Base-by-base conservation (phyloP, 1,139 yeast genomes). In the Spathaspora jeffriesii region DNA sequence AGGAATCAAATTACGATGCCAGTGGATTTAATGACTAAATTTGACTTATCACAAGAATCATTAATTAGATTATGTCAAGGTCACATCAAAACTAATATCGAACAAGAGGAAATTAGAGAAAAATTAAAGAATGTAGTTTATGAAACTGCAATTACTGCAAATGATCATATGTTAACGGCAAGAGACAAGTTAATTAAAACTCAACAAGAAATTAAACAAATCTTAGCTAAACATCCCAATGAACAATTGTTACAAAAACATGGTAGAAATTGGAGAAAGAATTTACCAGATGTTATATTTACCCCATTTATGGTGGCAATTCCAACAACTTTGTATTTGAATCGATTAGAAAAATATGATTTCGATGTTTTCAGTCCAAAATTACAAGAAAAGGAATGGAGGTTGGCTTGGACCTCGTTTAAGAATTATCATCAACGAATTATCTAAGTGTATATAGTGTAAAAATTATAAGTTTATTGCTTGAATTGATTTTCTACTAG, bases 111-210 rank as follows among this genome's bases (percentile, higher is more conserved):
- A 7, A 57, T 68, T 10, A 55, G 70, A 25, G 72, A 71, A 13
- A 67, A 68, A 53, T 61, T 88, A 48, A 76, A 79, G 51, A 82
- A 85, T 57, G 81, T 84, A 10, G 75, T 87, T 0, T 89, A 79
- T 57, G 90, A 85, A 44, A 79, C 87, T 1, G 89, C 96, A 1
- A 79, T 85, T 1, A 68, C 79, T 1, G 95, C 96, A 2, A 88
- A 89, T 65, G 96, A 89, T 62, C 96, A 89, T 62, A 63, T 89
- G 14, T 63, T 88, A 7, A 72, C 91, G 0, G 92, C 96, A 1
- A 68, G 86, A 46, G 63, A 71, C 14, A 81, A 86, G 55, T 62
- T 86, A 17, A 49, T 57, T 1, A 62, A 69, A 42, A 61, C 78
- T 15, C 69, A 67, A 47, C 53, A 54, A 2, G 71, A 71, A 25